These are phyloP conservation scores for Plasmodium vivax DNA, from an alignment of 169 alveolate species.

Conservation along the genomic window DNA sequence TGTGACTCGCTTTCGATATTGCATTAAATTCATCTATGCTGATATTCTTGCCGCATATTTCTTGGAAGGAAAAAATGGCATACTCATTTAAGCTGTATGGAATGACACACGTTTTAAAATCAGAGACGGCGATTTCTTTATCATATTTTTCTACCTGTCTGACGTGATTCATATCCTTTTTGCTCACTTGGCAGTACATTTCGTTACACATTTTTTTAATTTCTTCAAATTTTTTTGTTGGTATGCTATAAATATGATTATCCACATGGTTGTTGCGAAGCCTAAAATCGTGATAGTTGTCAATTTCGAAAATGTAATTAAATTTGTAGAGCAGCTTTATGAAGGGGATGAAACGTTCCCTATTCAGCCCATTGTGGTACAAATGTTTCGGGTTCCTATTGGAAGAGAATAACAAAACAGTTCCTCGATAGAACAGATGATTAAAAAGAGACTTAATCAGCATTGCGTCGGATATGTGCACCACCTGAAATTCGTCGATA, in stretches of 20 bases:
- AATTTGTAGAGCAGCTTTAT: slow-evolving; percentile 72
- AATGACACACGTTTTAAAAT: slow-evolving; percentile 22
- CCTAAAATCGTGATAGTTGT: slow-evolving; percentile 62
- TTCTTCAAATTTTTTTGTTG: slow-evolving; percentile 40
- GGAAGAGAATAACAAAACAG: slow-evolving; percentile 79
- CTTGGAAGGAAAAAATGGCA: slow-evolving; percentile 50
- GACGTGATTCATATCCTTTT: slow-evolving; percentile 29
- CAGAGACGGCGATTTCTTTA: slow-evolving; percentile 27
- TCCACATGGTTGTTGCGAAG: slow-evolving; percentile 22
- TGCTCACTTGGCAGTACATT: slow-evolving; percentile 3
- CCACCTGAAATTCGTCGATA: slow-evolving; percentile 84
- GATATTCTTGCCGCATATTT: slow-evolving; percentile 47
- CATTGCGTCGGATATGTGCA: slow-evolving; percentile 87
- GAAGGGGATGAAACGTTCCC: slow-evolving; percentile 83
- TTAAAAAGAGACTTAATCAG: slow-evolving; percentile 81
- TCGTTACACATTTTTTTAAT: slow-evolving; percentile 37
- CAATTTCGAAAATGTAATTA: slow-evolving; percentile 69
- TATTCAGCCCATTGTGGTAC: slow-evolving; percentile 80
- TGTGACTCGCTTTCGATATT: slow-evolving; percentile 29
- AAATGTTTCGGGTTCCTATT: slow-evolving; percentile 83
- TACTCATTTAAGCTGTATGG: slow-evolving; percentile 49
- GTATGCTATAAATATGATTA: slow-evolving; percentile 28
- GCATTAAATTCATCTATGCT: slow-evolving; percentile 73
- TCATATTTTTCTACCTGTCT: slow-evolving; percentile 18
- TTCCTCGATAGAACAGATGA: slow-evolving; percentile 77